A percentile compares a stretch with the other conserved stretches of the same genome.
phyloP scores from a whole-genome alignment of 352 stramenopile genomes.

The Globisporangium mamillatum region DNA sequence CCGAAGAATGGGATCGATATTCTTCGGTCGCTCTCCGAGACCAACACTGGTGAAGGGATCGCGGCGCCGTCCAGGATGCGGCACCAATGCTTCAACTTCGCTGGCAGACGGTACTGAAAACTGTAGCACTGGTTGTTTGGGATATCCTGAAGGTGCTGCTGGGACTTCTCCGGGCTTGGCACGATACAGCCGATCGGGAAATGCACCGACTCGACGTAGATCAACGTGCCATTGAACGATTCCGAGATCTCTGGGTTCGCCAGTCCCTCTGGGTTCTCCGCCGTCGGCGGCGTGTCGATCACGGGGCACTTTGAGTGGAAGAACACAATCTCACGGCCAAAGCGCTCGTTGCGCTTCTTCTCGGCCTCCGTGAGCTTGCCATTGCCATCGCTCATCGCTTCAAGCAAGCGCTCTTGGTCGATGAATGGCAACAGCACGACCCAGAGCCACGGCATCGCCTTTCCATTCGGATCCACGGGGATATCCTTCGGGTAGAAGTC shows the following conservation, averaged over 20 bases:
- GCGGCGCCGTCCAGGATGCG: slow-evolving; percentile 54
- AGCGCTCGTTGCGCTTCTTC: slow-evolving; percentile 81
- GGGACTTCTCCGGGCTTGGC: slow-evolving; percentile 73
- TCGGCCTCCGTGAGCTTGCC: slow-evolving; percentile 66
- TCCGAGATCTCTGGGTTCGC: slow-evolving; percentile 50
- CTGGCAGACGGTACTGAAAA: slow-evolving; percentile 72
- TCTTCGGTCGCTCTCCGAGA: slow-evolving; percentile 56
- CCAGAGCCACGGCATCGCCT: slow-evolving; percentile 98
- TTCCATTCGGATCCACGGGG: slow-evolving; percentile 97
- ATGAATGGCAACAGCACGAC: slow-evolving; percentile 99
- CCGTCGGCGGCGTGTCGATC: slow-evolving; percentile 33
- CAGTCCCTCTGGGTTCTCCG: slow-evolving; percentile 38
- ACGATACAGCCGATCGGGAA: slow-evolving; percentile 76
- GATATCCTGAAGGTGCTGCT: slow-evolving; percentile 68
- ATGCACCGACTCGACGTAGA: slow-evolving; percentile 68
- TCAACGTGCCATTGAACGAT: slow-evolving; percentile 70
- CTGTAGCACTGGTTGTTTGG: slow-evolving; percentile 87
- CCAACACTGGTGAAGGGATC: slow-evolving; percentile 35
- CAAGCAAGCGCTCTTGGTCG: slow-evolving; percentile 93
- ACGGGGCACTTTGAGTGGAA: slow-evolving; percentile 72
- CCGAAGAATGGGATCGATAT: slow-evolving; percentile 82
- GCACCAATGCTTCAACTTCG: slow-evolving; percentile 50
- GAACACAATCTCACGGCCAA: slow-evolving; percentile 82
- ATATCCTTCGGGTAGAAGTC: slow-evolving; percentile 97
- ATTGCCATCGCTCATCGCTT: slow-evolving; percentile 80